Evolutionary conservation across 345 rosid species (phyloP).

Genomic region (Corchorus olitorius): DNA sequence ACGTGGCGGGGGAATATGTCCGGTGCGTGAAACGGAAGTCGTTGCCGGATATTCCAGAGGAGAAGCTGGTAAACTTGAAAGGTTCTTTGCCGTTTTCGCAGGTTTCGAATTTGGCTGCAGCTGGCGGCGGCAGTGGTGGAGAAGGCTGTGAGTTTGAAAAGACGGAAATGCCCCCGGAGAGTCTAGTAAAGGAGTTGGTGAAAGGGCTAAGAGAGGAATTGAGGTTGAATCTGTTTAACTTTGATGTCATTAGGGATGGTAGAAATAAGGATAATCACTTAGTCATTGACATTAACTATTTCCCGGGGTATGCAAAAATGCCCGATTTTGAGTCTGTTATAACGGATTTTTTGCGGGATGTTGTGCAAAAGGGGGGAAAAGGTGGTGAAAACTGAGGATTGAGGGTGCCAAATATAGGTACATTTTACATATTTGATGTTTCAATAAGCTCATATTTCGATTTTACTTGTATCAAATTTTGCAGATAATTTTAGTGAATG

Average conservation of each 20-base stretch:
- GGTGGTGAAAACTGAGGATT: background rate
- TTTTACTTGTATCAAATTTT: background rate
- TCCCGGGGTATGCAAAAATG: constrained; percentile 72
- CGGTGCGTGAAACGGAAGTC: constrained; percentile 57
- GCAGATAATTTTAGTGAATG: background rate
- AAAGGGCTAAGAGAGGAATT: constrained; percentile 49
- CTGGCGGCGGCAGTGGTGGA: background rate
- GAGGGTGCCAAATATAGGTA: background rate
- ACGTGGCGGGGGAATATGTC: constrained; percentile 51
- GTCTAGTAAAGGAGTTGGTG: constrained; percentile 48
- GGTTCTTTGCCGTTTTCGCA: constrained; percentile 59
- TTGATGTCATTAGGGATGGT: constrained; percentile 66
- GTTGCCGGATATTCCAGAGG: constrained; percentile 52
- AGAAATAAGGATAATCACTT: constrained; percentile 46
- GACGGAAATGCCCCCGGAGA: constrained; percentile 54
- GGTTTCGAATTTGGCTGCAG: constrained; percentile 46
- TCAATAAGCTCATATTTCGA: background rate
- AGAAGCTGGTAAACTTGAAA: constrained; percentile 38
- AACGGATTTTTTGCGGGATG: constrained; percentile 50
- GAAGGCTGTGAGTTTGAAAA: constrained; percentile 36
- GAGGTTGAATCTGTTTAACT: constrained; percentile 60
- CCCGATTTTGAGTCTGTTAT: constrained; percentile 54
- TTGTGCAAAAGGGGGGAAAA: constrained; percentile 34
- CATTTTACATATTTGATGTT: background rate
- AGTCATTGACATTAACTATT: constrained; percentile 68